Conservation (phyloP, 805 yeast genomes). For the Debaryomyces maramus region DNA sequence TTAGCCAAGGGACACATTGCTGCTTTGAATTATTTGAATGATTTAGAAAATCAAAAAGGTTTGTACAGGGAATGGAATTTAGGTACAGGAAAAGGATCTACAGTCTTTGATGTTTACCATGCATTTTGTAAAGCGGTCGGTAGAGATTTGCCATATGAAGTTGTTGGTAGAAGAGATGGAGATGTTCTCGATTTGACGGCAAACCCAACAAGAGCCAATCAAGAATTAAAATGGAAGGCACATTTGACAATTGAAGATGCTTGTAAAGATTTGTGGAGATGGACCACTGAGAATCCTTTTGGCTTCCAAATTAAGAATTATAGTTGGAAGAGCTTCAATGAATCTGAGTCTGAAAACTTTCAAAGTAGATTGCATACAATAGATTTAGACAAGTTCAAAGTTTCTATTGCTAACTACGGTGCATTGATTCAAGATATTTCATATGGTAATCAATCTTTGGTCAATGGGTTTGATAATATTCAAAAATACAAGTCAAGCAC, state of each 20-base stretch:
- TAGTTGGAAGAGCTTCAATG: slow-evolving; percentile 29
- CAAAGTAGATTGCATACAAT: slow-evolving; percentile 39
- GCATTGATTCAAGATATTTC: slow-evolving; percentile 48
- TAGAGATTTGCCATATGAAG: slow-evolving; percentile 58
- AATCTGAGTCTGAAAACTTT: slow-evolving; percentile 14
- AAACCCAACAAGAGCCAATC: slow-evolving; percentile 62
- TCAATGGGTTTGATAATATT: slow-evolving; percentile 38
- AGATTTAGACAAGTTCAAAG: slow-evolving; percentile 33
- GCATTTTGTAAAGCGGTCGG: slow-evolving; percentile 70
- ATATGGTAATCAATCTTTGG: slow-evolving; percentile 40
- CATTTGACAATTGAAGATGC: slow-evolving; percentile 57
- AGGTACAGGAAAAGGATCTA: slow-evolving; percentile 79
- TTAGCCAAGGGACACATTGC: slow-evolving; percentile 76
- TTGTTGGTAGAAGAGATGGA: slow-evolving; percentile 69
- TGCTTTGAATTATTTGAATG: slow-evolving; percentile 58
- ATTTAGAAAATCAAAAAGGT: slow-evolving; percentile 37
- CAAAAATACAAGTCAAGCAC: slow-evolving; percentile 26
- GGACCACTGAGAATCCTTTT: slow-evolving; percentile 68
- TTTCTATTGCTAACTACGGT: slow-evolving; percentile 50
- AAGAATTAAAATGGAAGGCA: slow-evolving; percentile 67
- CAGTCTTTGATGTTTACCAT: slow-evolving; percentile 68
- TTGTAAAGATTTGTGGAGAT: slow-evolving; percentile 73
- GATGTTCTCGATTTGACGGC: slow-evolving; percentile 79
- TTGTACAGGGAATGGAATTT: slow-evolving; percentile 77
- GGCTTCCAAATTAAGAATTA: slow-evolving; percentile 49